Conservation (phyloP, 495 filamentous ascomycete species). For the Pseudevernia furfuracea region DNA sequence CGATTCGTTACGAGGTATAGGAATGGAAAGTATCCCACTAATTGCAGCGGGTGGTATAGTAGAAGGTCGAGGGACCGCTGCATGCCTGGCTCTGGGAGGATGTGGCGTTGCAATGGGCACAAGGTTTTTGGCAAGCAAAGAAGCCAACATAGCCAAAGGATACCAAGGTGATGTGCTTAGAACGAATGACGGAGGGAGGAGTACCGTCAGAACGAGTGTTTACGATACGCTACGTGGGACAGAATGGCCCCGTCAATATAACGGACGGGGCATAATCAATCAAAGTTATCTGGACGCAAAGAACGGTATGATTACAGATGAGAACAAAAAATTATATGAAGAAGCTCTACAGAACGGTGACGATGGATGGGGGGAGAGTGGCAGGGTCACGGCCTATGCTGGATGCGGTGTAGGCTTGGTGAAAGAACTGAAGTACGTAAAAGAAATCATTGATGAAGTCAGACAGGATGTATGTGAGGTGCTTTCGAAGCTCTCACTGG, state of each 20-base stretch:
- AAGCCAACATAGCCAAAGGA: constrained; percentile 50
- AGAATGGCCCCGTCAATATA: constrained; percentile 55
- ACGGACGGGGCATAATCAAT: constrained; percentile 56
- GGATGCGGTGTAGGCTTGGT: constrained; percentile 38
- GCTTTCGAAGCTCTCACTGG: constrained; percentile 3
- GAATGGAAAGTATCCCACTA: constrained; percentile 37
- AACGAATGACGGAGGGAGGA: constrained; percentile 55
- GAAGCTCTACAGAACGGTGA: constrained; percentile 44
- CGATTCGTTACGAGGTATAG: constrained; percentile 41
- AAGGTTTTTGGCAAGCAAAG: constrained; percentile 52
- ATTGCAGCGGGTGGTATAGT: constrained; percentile 64
- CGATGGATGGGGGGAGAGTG: constrained; percentile 46
- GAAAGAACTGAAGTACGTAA: constrained; percentile 27
- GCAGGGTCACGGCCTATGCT: constrained; percentile 61
- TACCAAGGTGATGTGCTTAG: constrained; percentile 51
- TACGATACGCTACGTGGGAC: constrained; percentile 61
- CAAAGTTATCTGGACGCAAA: constrained; percentile 48
- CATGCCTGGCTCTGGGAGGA: constrained; percentile 56
- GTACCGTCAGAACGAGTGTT: constrained; percentile 54
- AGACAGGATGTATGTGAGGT: constrained; percentile 21
- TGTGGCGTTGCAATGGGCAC: constrained; percentile 62
- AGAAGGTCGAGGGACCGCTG: constrained; percentile 54
- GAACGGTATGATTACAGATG: constrained; percentile 41
- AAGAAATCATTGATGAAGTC: constrained; percentile 30
- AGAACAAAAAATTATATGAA: constrained; percentile 50